Percentiles rank a stretch among this genome's conserved stretches.
phyloP scores from a whole-genome alignment of 1,284 basidiomycete genomes.

The Microbotryomycetes sp. region DNA sequence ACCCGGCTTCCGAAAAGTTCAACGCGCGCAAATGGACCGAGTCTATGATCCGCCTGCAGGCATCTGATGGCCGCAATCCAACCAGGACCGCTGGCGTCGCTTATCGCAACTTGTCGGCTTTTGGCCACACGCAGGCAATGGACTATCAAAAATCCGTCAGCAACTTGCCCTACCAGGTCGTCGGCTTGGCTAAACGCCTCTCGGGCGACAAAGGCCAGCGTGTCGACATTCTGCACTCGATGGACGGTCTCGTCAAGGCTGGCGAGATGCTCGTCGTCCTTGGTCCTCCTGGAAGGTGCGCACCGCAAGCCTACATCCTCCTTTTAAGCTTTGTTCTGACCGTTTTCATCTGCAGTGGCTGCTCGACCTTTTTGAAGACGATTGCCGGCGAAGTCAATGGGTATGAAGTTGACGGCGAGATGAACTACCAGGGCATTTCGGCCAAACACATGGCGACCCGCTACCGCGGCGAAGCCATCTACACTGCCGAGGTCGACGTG shows the following conservation, averaged over 20 bases:
- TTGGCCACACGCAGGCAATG: slow-evolving; percentile 46
- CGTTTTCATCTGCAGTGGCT: slow-evolving; percentile 48
- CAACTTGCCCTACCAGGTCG: slow-evolving; percentile 42
- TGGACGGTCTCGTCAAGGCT: slow-evolving; percentile 50
- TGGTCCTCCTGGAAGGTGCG: slow-evolving; percentile 54
- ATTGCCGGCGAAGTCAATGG: slow-evolving; percentile 51
- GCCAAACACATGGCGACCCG: slow-evolving; percentile 41
- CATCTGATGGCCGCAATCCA: slow-evolving; percentile 38
- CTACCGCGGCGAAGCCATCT: slow-evolving; percentile 46
- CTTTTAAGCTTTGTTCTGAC: background rate
- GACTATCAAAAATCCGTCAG: slow-evolving; percentile 49
- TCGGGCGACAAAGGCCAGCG: slow-evolving; percentile 39
- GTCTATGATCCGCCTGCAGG: slow-evolving; percentile 35
- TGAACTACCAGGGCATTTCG: slow-evolving; percentile 42
- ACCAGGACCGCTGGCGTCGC: slow-evolving; percentile 44
- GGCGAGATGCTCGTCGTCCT: slow-evolving; percentile 53
- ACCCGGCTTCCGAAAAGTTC: slow-evolving; percentile 45
- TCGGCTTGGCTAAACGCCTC: slow-evolving; percentile 39
- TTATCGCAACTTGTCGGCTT: slow-evolving; percentile 46
- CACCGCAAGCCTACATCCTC: background rate
- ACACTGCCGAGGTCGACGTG: slow-evolving; percentile 50
- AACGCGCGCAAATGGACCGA: slow-evolving; percentile 44
- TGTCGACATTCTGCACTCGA: slow-evolving; percentile 47
- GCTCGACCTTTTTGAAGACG: slow-evolving; percentile 51
- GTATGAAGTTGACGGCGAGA: slow-evolving; percentile 43